Base-by-base conservation (phyloP, 768 basidiomycete species). In the Polyporus arcularius region DNA sequence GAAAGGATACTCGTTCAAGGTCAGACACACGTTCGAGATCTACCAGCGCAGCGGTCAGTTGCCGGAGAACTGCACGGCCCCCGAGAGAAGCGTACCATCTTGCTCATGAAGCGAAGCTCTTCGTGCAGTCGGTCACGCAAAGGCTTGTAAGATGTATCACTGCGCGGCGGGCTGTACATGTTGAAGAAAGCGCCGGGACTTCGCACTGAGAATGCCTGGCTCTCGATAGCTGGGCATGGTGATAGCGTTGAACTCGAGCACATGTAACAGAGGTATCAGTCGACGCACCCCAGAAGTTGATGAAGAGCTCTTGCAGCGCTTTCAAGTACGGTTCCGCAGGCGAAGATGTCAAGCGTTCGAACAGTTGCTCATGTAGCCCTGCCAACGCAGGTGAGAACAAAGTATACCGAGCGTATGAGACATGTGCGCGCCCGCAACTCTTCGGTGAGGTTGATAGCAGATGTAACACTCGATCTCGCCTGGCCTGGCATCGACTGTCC, bases 21-120 rank as follows among this genome's bases (percentile, higher is more conserved):
- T 85, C 15, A 97, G 89, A 73, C 95, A 93, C 4, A 96, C 75
- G 67, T 98, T 97, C 30, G 93, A 74, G 64, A 99, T 88, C 95
- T 90, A 68, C 53, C 21, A 26, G 38, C 28, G 15, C 26, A 35
- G 18, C 55, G 9, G 28, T 15, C 28, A 49, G 32, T 41, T 9
- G 31, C 50, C 43, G 56, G 47, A 35, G 57, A 38, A 16, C 21
- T 48, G 21, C 6, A 18, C 8, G 8, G 12, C 8, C 46, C 12
- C 21, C 8, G 47, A 47, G 47, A 47, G 49, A 31, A 26, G 73
- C 83, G 55, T 65, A 91, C 91, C 72, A 82, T 81, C 74, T 87
- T 90, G 72, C 84, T 84, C 47, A 79, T 76, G 68, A 94, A 92
- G 57, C 82, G 79, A 18, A 99, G 79, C 69, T 98, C 96, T 69